Evolutionary conservation across 768 basidiomycete species (phyloP).

Genomic region (Leccinum fibrillosum): DNA sequence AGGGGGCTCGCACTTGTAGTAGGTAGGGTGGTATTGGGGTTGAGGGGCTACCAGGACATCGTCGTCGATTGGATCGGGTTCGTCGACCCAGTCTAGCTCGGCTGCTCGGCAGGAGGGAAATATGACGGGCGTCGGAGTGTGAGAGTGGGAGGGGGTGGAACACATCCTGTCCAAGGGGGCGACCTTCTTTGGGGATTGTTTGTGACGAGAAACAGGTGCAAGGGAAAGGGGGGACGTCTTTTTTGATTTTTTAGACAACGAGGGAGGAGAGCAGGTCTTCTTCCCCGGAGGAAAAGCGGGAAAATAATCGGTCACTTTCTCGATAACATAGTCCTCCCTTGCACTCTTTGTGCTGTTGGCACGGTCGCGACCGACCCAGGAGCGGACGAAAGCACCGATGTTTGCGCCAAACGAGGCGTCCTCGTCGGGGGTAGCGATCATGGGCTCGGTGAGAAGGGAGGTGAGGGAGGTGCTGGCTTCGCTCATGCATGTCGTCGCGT

Average conservation of each 20-base stretch:
- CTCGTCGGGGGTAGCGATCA: slow-evolving; percentile 39
- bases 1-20: slow-evolving; percentile 15
- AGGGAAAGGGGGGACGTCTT: slow-evolving; percentile 13
- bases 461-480: slow-evolving; percentile 50
- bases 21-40: slow-evolving; percentile 14
- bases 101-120: slow-evolving; percentile 32
- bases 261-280: slow-evolving; percentile 7
- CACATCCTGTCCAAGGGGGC: slow-evolving; percentile 10
- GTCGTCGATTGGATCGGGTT: slow-evolving; percentile 21
- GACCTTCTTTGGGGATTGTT: slow-evolving; percentile 8
- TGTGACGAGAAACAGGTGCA: slow-evolving; percentile 11
- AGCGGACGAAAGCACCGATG: slow-evolving; percentile 40
- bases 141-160: slow-evolving; percentile 21
- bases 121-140: slow-evolving; percentile 31
- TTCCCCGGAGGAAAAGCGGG: slow-evolving; percentile 19
- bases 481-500: slow-evolving; percentile 33
- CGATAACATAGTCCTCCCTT: slow-evolving; percentile 24
- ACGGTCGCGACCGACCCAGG: slow-evolving; percentile 26
- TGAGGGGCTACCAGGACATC: slow-evolving; percentile 18
- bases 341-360: slow-evolving; percentile 26
- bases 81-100: slow-evolving; percentile 29
- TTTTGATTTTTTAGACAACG: slow-evolving; percentile 20
- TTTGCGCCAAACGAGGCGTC: slow-evolving; percentile 44
- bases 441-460: slow-evolving; percentile 43
- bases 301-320: slow-evolving; percentile 32